Percentiles rank a stretch among this genome's conserved stretches.
These are phyloP conservation scores for Kondoa malvinella DNA, from an alignment of 768 basidiomycete species.

Conservation along the genomic window DNA sequence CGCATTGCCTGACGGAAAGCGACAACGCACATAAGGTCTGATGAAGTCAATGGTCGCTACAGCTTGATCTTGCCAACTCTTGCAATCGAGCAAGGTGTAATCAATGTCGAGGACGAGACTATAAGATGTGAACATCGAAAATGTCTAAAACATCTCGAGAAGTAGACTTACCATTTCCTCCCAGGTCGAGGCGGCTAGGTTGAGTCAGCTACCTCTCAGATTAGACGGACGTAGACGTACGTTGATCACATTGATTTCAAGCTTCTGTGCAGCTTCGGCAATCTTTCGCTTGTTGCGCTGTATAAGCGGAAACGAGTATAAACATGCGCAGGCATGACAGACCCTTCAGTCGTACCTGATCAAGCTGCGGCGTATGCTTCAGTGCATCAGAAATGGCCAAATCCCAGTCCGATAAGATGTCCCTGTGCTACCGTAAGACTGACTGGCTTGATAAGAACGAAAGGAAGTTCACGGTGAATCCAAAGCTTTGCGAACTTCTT, in stretches of 20 bases:
- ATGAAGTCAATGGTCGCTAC: not conserved
- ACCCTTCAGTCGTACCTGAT: not conserved
- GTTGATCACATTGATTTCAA: not conserved
- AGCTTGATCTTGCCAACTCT: not conserved
- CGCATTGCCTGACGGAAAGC: not conserved
- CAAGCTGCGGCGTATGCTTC: not conserved
- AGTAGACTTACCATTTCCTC: not conserved
- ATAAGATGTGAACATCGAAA: no score
- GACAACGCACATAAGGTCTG: not conserved
- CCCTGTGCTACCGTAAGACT: not conserved
- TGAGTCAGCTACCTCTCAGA: not conserved
- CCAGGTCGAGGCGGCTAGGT: not conserved
- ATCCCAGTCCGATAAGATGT: not conserved
- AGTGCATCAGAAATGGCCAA: not conserved
- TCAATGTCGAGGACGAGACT: not conserved
- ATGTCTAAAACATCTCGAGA: no score
- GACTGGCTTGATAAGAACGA: not conserved
- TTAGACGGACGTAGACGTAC: not conserved
- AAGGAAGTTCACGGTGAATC: not conserved
- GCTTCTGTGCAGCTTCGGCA: not conserved
- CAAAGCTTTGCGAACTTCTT: not conserved
- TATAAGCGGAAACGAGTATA: not conserved
- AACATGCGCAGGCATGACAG: no score
- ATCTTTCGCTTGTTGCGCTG: not conserved
- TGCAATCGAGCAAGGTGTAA: not conserved